Base-by-base conservation (phyloP, 805 yeast species). In the Candida vartiovaarae region DNA sequence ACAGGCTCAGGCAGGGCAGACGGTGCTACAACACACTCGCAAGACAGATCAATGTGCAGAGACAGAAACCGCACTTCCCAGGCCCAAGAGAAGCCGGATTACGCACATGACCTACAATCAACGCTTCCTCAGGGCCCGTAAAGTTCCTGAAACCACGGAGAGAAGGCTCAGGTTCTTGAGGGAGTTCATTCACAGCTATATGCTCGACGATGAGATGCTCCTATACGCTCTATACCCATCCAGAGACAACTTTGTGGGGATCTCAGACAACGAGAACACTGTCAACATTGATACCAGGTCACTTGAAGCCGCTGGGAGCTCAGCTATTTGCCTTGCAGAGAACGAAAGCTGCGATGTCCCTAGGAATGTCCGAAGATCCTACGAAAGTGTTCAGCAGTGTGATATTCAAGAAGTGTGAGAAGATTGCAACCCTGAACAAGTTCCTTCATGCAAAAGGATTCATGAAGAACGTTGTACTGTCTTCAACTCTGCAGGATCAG, bases 141-240 rank as follows among this genome's bases (percentile, higher is more conserved):
- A 24, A 28, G n/a, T n/a, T 10, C 20, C 28, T 36, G 5, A n/a
- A 29, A 9, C 3, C 34, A 11, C 36, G 29, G 15, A 30, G 30
- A 6, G 9, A 27, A 40, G 10, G 32, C 25, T 44, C 8, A 34
- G 34, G 6, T 37, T 38, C 8, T 3, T 42, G 30, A 40, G 27
- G 31, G 20, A 29, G 25, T 41, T 40, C 24, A 24, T 46, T 2
- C 39, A 31, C 1, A 40, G 44, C 4, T 47, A 36, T 29, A 4
- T 39, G 4, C 34, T 54, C n/a, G 35, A 44, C 5, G 56, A 51
- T 29, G 54, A 49, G 32, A 33, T 46, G 3, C 35, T 54, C 3
- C 7, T 48, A 9, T 27, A 33, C 28, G 29, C 41, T 5, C 27
- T 52, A 3, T 44, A 47, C 38, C 47, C 49, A 3, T 43, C 38